Percentiles rank a stretch among this genome's conserved stretches.
phyloP scores from a whole-genome alignment of 1,139 yeast species.

The Suzukiozyma palmioleophila region DNA sequence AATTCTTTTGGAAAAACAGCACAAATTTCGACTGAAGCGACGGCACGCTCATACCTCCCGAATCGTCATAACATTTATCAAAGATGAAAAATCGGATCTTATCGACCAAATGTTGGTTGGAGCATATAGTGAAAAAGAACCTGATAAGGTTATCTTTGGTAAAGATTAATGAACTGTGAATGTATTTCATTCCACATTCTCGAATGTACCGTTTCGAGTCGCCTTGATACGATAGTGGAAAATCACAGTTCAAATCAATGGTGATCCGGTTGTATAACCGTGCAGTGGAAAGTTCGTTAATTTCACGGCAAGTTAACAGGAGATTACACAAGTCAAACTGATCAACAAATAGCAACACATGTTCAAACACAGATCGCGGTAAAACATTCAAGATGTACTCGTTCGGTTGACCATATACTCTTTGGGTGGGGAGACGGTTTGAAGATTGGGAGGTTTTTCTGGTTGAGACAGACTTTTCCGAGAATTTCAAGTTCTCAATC shows the following conservation, averaged over 20 bases:
- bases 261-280: constrained; percentile 30
- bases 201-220: constrained; percentile 16
- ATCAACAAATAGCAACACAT: constrained; percentile 19
- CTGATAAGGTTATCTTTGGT: constrained; percentile 14
- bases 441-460: not conserved
- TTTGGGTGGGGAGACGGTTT: not conserved
- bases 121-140: constrained; percentile 18
- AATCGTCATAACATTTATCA: constrained; percentile 28
- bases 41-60: constrained; percentile 11
- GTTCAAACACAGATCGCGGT: constrained; percentile 4
- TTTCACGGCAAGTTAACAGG: constrained; percentile 19
- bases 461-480: not conserved
- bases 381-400: not conserved
- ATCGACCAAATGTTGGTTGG: constrained; percentile 18
- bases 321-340: constrained; percentile 31
- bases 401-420: not conserved
- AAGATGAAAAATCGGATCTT: constrained; percentile 29
- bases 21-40: constrained; percentile 21
- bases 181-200: constrained; percentile 28
- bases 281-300: constrained; percentile 21
- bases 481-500: not conserved
- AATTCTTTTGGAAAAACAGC: constrained; percentile 24
- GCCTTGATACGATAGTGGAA: constrained; percentile 20
- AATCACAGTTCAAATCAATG: constrained; percentile 26
- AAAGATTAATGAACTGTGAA: constrained; percentile 31